A percentile compares a stretch with the other conserved stretches of the same genome.
phyloP scores from a whole-genome alignment of 2,329 filamentous ascomycete species.

The Graphilbum ipis-grandicollis region DNA sequence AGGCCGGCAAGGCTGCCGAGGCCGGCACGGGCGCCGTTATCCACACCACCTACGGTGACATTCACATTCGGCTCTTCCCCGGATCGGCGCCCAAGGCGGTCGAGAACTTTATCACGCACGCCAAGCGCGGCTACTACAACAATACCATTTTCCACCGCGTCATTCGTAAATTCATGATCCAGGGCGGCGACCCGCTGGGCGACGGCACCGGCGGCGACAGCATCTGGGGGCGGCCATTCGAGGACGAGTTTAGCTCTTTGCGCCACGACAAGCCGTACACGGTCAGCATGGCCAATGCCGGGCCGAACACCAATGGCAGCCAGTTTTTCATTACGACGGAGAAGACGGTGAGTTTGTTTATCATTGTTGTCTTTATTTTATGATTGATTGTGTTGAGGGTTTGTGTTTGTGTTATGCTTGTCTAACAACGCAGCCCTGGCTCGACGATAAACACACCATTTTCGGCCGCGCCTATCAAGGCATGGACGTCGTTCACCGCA shows the following conservation, averaged over 20 bases:
- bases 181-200: conserved; percentile 66
- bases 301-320: conserved; percentile 84
- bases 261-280: conserved; percentile 95
- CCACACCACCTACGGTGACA: conserved; percentile 88
- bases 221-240: conserved; percentile 85
- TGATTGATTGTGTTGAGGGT: too few species aligned
- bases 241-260: conserved; percentile 80
- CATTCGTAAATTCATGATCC: conserved; percentile 98
- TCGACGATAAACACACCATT: conserved; percentile 91
- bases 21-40: conserved; percentile 66
- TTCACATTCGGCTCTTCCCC: conserved; percentile 82
- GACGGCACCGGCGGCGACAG: conserved; percentile 82
- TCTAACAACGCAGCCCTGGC: conserved; percentile 51
- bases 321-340: conserved; percentile 99
- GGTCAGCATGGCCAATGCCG: conserved; percentile 93
- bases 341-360: conserved; percentile 50
- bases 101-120: conserved; percentile 92
- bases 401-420: too few species aligned
- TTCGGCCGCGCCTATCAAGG: conserved; percentile 85
- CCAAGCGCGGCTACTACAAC: conserved; percentile 87
- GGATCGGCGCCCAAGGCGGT: conserved; percentile 86
- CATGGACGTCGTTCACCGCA: conserved; percentile 86
- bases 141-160: conserved; percentile 94
- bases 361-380: background rate
- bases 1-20: conserved; percentile 35